These are phyloP conservation scores for Pyrenochaeta sp. DNA, from an alignment of 2,329 filamentous ascomycete species.

Conservation along the genomic window DNA sequence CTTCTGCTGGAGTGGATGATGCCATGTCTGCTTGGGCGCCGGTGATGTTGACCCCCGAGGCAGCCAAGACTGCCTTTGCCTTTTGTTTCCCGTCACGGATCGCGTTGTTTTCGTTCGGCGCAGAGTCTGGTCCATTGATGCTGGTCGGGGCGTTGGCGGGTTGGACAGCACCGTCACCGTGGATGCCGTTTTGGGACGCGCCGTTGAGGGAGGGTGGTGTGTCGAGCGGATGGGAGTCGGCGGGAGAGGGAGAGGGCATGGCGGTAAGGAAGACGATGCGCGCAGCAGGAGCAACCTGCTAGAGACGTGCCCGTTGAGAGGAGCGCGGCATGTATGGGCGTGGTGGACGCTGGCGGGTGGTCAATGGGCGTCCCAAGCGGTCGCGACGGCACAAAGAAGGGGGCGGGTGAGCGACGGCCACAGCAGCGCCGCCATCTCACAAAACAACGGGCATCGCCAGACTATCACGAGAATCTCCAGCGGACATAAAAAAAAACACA, in stretches of 20 bases:
- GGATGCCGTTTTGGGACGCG: conserved; percentile 45
- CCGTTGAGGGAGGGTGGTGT: conserved; percentile 33
- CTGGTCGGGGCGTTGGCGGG: conserved; percentile 36
- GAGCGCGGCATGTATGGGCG: conserved; percentile 38
- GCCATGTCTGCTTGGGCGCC: conserved; percentile 38
- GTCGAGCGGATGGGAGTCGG: conserved; percentile 33
- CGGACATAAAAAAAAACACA: conserved; percentile 31
- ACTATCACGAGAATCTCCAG: neutral
- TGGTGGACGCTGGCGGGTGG: conserved; percentile 29
- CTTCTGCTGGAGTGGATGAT: conserved; percentile 44
- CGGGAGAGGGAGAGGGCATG: conserved; percentile 49
- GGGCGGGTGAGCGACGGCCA: conserved; percentile 30
- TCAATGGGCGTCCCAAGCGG: conserved; percentile 35
- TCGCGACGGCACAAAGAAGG: conserved; percentile 33
- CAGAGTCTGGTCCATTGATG: conserved; percentile 35
- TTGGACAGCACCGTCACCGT: conserved; percentile 45
- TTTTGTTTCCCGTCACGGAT: conserved; percentile 68
- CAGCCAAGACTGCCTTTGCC: conserved; percentile 66
- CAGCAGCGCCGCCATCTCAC: conserved; percentile 27
- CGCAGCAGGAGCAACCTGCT: conserved; percentile 40
- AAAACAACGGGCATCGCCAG: conserved; percentile 9
- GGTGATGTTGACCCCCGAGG: conserved; percentile 55
- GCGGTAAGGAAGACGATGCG: conserved; percentile 31
- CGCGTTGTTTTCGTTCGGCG: conserved; percentile 51
- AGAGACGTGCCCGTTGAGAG: conserved; percentile 38